phyloP scores from a whole-genome alignment of 176 grass and related monocot genomes.

The Zizania latifolia region DNA sequence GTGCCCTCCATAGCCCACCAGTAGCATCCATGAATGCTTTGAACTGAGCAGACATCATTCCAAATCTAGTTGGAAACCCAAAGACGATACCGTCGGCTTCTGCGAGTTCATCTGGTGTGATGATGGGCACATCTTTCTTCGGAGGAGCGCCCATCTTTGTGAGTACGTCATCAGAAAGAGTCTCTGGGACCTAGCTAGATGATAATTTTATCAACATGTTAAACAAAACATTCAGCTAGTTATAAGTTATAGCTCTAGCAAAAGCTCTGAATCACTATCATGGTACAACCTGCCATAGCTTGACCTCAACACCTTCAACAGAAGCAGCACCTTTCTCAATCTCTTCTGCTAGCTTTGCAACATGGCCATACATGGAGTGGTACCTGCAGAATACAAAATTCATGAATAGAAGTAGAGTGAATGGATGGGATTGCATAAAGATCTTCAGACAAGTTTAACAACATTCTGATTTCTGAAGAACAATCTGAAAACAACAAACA shows the following conservation, averaged over 20 bases:
- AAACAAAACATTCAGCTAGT: not conserved
- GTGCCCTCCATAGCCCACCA: constrained; percentile 48
- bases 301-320: constrained; percentile 47
- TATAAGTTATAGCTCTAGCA: not conserved
- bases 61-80: constrained; percentile 69
- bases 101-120: constrained; percentile 33
- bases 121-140: constrained; percentile 40
- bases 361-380: constrained; percentile 82
- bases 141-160: constrained; percentile 60
- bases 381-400: constrained; percentile 34
- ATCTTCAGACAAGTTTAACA: not conserved
- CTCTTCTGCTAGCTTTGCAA: constrained; percentile 65
- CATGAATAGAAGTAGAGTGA: not conserved
- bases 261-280: not conserved
- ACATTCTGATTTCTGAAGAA: not conserved
- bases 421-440: not conserved
- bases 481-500: not conserved
- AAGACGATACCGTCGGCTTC: constrained; percentile 68
- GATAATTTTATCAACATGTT: not conserved
- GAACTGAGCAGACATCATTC: constrained; percentile 65
- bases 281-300: constrained; percentile 62
- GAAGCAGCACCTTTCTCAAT: constrained; percentile 58
- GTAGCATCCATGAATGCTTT: constrained; percentile 67
- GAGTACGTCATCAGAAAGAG: constrained; percentile 47
- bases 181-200: constrained; percentile 56